Conservation (phyloP, 495 filamentous ascomycete species). For the Aspergillus hancockii region DNA sequence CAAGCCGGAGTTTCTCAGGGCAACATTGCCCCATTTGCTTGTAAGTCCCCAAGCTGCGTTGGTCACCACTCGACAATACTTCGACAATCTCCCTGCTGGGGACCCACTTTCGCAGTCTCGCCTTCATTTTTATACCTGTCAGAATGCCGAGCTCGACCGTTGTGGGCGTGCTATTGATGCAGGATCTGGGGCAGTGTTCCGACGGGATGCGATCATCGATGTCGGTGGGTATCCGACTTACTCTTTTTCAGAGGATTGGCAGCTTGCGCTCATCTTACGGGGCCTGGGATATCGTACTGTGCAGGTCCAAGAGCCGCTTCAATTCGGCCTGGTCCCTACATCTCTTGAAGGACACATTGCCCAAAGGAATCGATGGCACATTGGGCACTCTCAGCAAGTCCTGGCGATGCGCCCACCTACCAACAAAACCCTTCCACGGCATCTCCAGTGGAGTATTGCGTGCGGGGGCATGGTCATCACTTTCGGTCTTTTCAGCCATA, state of each 20-base stretch:
- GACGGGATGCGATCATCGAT: conserved; percentile 42
- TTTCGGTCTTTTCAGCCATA: conserved; percentile 17
- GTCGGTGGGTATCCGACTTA: conserved; percentile 52
- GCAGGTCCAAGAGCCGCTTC: conserved; percentile 50
- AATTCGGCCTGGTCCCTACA: conserved; percentile 53
- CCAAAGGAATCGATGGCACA: conserved; percentile 45
- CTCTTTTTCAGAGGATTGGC: conserved; percentile 53
- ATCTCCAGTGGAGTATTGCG: conserved; percentile 30
- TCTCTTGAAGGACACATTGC: conserved; percentile 49
- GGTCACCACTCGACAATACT: conserved; percentile 42
- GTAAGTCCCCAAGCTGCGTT: conserved; percentile 31
- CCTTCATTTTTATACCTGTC: conserved; percentile 42
- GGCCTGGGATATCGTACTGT: conserved; percentile 45
- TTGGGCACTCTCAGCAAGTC: conserved; percentile 40
- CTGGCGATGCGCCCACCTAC: conserved; percentile 19
- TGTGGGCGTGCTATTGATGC: conserved; percentile 33
- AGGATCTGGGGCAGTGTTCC: conserved; percentile 52
- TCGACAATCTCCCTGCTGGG: conserved; percentile 50
- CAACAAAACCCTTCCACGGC: conserved; percentile 15
- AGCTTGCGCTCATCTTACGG: conserved; percentile 46
- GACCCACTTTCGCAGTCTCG: conserved; percentile 52
- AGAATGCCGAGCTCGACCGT: conserved; percentile 32
- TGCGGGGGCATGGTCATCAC: conserved; percentile 29
- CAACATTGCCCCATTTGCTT: conserved; percentile 51
- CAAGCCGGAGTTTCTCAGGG: conserved; percentile 48